Evolutionary conservation across 2,329 filamentous ascomycete genomes (phyloP), one percentile per base, ranked within the genome.

Genomic region (Exophiala dermatitidis): DNA sequence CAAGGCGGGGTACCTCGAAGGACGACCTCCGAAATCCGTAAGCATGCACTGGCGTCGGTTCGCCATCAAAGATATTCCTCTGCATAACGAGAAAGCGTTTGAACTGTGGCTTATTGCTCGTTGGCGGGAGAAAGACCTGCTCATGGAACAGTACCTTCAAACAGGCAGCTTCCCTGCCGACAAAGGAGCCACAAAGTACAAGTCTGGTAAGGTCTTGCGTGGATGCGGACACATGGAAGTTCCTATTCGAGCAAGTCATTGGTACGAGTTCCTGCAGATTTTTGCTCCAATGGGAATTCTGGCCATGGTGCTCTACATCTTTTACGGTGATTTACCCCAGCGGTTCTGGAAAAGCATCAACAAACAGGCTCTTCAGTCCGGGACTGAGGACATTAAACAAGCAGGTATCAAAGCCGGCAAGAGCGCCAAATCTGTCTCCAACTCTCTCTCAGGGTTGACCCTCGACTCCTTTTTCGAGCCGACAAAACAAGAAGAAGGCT

Each of bases 21-120:
- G 89, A 5, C 80, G 85, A 0, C 83, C 88, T 0, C 89, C 89
- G 1, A 91, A 88, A 68, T 93, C 88, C 1, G 88, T 94, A 64
- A 94, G 93, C 69, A 88, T 95, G 73, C 85, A 90, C 70, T 95
- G 88, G 86, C 82, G 89, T 33, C 81, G 88, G 4, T 94, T 91
- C 68, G 78, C 77, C 29, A 67, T 93, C 10, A 78, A 78, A 37
- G 81, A 87, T 34, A 90, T 95, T 33, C 89, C 89, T 0, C 76
- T 90, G 5, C 76, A 86, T 29, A 79, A 82, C 61, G 74, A 76
- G 5, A 78, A 83, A 41, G 72, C 77, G 3, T 95, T 95, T 63
- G 86, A 90, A 44, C 63, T 76, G 4, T 95, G 89, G 89, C 75
- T 94, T 30, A 78, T 82, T 19, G 82, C 88, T 55, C 78, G 88